Evolutionary conservation across 306 rosid species (phyloP), one percentile per base, ranked within the genome.

Genomic region (Cucurbita pepo): DNA sequence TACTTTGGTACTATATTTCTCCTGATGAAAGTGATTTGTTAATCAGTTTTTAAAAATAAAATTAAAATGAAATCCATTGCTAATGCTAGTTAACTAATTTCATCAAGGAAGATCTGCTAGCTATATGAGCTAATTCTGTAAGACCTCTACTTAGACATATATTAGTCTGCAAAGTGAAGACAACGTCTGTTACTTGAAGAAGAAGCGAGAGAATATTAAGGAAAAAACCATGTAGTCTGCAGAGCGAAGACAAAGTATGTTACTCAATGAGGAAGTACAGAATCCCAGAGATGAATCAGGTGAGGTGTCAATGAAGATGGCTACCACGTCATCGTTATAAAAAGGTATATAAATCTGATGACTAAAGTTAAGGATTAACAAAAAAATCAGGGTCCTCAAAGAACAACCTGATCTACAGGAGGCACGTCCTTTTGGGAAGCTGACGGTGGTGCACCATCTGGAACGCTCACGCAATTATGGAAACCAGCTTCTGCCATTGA

Each of bases 401-500:
- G 37, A 22, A 41, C 6, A 75, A 94, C 99, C 99, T 82, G 52
- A 41, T 94, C 88, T 59, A 47, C 55, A 72, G 92, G 74, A 56
- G 97, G 97, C 82, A 92, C 74, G 9, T 88, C 89, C 60, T 84
- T 90, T 51, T 74, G 12, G 62, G 99, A 91, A 76, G 85, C 87
- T 66, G 82, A 38, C 50, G 95, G 51, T 71, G 99, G 97, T 63
- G 99, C 99, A 77, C 99, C 99, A 77, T 94, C 95, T 56, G 99
- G 99, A 75, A 94, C 99, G 84, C 97, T 94, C 54, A 91, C 90
- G 25, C 99, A 94, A 77, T 94, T 94, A 65, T 73, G 79, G 79
- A 85, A 83, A 62, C 99, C 99, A 80, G 99, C 97, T 85, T 94
- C 99, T 88, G 91, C 99, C 95, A 91, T 80, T 52, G 99, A 91